phyloP scores from a whole-genome alignment of 192 early-diverging fungal genomes.

The Backusella sp. region DNA sequence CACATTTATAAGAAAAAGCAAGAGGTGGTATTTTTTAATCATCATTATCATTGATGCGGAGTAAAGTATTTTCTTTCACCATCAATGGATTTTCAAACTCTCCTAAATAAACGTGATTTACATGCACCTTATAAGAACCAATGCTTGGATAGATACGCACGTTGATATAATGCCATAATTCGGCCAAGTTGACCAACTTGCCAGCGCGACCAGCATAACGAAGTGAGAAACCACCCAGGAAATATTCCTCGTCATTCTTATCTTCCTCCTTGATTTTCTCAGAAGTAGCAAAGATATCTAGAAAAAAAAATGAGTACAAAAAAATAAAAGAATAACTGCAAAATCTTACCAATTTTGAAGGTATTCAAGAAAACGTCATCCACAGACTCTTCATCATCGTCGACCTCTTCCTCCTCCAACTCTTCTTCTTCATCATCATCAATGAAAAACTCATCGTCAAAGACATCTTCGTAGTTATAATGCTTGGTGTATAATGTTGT shows the following conservation, averaged over 20 bases:
- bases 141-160: background rate
- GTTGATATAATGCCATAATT: background rate
- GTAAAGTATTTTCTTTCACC: background rate
- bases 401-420: background rate
- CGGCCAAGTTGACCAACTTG: background rate
- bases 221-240: background rate
- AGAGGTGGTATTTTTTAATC: background rate
- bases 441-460: background rate
- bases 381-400: background rate
- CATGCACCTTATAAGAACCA: background rate
- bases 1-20: background rate
- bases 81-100: constrained; percentile 1
- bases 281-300: constrained; percentile 1
- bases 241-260: background rate
- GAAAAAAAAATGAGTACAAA: background rate
- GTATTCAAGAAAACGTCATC: background rate
- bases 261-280: background rate
- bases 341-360: background rate
- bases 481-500: background rate
- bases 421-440: background rate
- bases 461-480: background rate
- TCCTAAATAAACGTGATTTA: background rate
- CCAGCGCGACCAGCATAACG: background rate
- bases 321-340: background rate
- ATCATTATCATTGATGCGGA: background rate